These are phyloP conservation scores for Phytophthora palmivora DNA, from an alignment of 352 stramenopile genomes.

Conservation along the genomic window DNA sequence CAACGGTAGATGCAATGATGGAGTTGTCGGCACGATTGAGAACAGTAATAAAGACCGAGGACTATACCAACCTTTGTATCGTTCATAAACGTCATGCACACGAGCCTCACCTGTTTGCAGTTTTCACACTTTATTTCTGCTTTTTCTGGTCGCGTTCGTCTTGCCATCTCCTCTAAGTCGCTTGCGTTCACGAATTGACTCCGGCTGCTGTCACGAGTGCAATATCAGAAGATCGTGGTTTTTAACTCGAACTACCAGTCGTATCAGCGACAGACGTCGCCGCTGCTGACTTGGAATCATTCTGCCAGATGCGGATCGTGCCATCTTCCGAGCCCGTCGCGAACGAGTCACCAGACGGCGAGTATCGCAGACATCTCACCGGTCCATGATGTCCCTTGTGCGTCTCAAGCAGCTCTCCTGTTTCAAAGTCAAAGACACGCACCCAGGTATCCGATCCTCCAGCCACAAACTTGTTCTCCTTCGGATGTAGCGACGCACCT, in stretches of 20 bases:
- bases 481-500: slow-evolving; percentile 89
- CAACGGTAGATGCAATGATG: slow-evolving; percentile 42
- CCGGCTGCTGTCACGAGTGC: slow-evolving; percentile 6
- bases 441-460: slow-evolving; percentile 97
- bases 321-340: slow-evolving; percentile 97
- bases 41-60: too few species aligned
- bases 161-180: slow-evolving; percentile 33
- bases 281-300: slow-evolving; percentile 67
- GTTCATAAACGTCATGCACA: slow-evolving; percentile 2
- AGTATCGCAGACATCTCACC: slow-evolving; percentile 96
- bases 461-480: slow-evolving; percentile 88
- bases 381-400: slow-evolving; percentile 98
- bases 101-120: slow-evolving; percentile 1
- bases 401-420: slow-evolving; percentile 93
- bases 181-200: slow-evolving; percentile 16
- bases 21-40: too few species aligned
- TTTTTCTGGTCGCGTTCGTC: slow-evolving; percentile 26
- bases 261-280: slow-evolving; percentile 69
- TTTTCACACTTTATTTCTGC: slow-evolving; percentile 36
- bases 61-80: slow-evolving; percentile 1
- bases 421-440: slow-evolving; percentile 94
- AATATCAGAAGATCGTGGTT: slow-evolving; percentile 7
- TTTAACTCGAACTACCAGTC: slow-evolving; percentile 32
- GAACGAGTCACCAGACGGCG: slow-evolving; percentile 93
- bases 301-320: slow-evolving; percentile 97